Evolutionary conservation across 306 rosid genomes (phyloP).

Genomic region (Lagenaria siceraria): DNA sequence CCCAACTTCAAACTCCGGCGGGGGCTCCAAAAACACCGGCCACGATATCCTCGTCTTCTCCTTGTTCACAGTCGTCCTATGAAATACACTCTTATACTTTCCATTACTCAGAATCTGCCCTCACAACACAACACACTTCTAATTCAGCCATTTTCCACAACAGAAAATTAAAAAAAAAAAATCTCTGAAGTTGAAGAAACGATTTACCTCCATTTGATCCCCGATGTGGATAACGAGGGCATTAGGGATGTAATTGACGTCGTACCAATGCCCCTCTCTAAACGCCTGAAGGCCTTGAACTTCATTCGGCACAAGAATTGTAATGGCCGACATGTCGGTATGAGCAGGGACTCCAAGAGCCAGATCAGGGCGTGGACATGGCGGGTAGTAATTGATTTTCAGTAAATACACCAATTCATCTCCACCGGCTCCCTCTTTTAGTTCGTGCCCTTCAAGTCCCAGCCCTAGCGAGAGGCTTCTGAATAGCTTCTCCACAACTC

Average conservation of each 20-base stretch:
- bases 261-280: constrained; percentile 51
- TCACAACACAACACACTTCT: not conserved
- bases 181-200: not conserved
- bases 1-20: constrained; percentile 13
- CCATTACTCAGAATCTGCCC: constrained; percentile 67
- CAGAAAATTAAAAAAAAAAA: not conserved
- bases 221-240: constrained; percentile 72
- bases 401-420: constrained; percentile 40
- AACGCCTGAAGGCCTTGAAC: constrained; percentile 76
- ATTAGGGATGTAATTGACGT: constrained; percentile 55
- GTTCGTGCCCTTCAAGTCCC: constrained; percentile 45
- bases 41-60: constrained; percentile 31
- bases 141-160: not conserved
- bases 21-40: constrained; percentile 43
- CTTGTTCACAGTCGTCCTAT: constrained; percentile 30
- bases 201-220: constrained; percentile 56
- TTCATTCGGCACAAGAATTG: constrained; percentile 62
- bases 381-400: constrained; percentile 81
- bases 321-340: constrained; percentile 56
- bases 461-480: constrained; percentile 36
- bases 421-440: constrained; percentile 42
- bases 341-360: constrained; percentile 65
- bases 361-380: constrained; percentile 67
- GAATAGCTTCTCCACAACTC: constrained; percentile 43
- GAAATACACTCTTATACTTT: constrained; percentile 27